Base-by-base conservation (phyloP, 495 filamentous ascomycete genomes). In the Echria macrotheca region DNA sequence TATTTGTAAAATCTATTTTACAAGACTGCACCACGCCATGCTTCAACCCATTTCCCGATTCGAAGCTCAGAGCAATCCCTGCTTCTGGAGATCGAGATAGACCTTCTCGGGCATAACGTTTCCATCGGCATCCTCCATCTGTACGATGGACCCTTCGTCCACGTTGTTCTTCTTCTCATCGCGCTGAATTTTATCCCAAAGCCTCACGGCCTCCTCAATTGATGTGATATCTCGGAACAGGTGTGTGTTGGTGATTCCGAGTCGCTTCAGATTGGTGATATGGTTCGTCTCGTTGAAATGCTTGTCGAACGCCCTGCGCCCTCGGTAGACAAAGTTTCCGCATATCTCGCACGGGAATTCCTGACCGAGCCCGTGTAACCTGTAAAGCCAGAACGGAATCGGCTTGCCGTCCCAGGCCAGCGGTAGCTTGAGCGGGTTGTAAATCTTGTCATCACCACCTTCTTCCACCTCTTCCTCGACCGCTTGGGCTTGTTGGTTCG, bases 81-180 rank as follows among this genome's bases (percentile, higher is more conserved):
- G 81, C 64, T 84, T 85, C 67, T 81, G 75, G 62, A 88, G 65
- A 67, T 98, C 94, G 45, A 89, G 78, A 61, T 96, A 98, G 32
- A 98, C 89, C 72, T 94, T 94, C 72, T 95, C 85, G 0, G 94
- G 93, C 93, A 98, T 97, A 22, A 97, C 94, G 62, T 97, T 97
- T 36, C 93, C 93, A 61, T 95, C 86, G 0, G 80, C 86, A 68
- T 98, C 93, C 74, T 98, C 93, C 94, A 97, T 97, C 73, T 98
- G 89, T 25, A 95, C 87, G 1, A 97, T 80, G 39, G 86, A 87
- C 23, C 93, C 89, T 15, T 81, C 82, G 42, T 78, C 77, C 0
- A 82, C 76, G 55, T 82, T 83, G 56, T 82, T 78, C 69, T 84
- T 85, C 73, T 86, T 88, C 67, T 87, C 85, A 18, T 96, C 89